These are phyloP conservation scores for Dicorynia guianensis DNA, from an alignment of 306 rosid species.

Conservation along the genomic window DNA sequence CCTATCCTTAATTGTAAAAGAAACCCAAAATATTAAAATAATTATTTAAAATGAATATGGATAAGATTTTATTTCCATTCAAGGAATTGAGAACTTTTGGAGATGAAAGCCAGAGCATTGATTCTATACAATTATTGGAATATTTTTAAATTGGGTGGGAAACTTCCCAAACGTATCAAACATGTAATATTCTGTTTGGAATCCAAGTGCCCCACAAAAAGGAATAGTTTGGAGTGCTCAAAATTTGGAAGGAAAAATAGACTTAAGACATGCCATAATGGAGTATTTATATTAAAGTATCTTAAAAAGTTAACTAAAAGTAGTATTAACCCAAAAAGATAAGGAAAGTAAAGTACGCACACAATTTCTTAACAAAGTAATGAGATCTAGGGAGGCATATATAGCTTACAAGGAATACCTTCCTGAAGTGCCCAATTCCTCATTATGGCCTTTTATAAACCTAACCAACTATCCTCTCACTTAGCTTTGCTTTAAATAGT, in stretches of 20 bases:
- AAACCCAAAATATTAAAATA: conserved; percentile 26
- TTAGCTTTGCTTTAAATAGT: too few relatives aligned
- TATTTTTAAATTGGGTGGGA: conserved; percentile 9
- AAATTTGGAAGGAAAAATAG: background rate
- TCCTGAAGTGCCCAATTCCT: conserved; percentile 26
- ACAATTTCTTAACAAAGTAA: conserved; percentile 25
- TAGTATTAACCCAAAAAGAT: conserved; percentile 6
- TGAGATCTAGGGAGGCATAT: conserved; percentile 33
- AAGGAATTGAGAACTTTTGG: background rate
- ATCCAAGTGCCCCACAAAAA: background rate
- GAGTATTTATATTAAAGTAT: conserved; percentile 34
- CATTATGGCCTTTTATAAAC: conserved; percentile 42
- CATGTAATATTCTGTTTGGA: conserved; percentile 26
- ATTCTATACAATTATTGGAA: conserved; percentile 26
- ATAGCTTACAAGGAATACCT: conserved; percentile 48
- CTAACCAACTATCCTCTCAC: conserved; percentile 11
- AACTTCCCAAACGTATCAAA: conserved; percentile 18
- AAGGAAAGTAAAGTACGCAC: too few relatives aligned
- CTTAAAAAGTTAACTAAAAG: conserved; percentile 34
- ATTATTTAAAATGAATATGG: background rate
- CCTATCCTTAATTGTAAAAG: conserved; percentile 37
- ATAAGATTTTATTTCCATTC: conserved; percentile 37
- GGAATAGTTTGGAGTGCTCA: background rate
- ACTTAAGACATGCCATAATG: background rate
- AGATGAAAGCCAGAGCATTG: background rate